A percentile compares a stretch with the other conserved stretches of the same genome.
Conservation (phyloP, 1,284 basidiomycete species). For the Marasmius tenuissimus region DNA sequence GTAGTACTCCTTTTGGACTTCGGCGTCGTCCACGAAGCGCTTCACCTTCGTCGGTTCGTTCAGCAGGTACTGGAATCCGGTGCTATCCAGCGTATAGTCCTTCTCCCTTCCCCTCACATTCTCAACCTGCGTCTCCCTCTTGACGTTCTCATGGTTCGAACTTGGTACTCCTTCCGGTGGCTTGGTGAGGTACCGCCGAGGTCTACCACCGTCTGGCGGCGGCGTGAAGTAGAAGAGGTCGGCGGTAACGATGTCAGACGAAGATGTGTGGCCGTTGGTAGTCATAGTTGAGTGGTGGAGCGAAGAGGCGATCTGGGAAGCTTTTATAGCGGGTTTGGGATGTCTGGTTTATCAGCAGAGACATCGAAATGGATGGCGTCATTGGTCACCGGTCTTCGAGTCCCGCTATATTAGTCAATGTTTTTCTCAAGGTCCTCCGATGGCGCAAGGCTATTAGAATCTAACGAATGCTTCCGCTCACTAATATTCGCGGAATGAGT, state of each 20-base stretch:
- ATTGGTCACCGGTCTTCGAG: no score
- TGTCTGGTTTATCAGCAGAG: no score
- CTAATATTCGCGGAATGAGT: no score
- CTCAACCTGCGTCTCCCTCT: constrained; percentile 35
- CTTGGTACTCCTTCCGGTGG: neutral
- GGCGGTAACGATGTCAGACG: neutral
- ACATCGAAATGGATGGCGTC: no score
- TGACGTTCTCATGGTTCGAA: constrained; percentile 18
- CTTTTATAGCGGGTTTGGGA: no score
- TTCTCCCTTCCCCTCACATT: constrained; percentile 57
- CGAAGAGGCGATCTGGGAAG: no score
- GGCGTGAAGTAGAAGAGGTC: neutral
- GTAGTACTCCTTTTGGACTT: constrained; percentile 55
- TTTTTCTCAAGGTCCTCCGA: no score
- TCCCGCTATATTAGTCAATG: no score
- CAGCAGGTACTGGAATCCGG: constrained; percentile 53
- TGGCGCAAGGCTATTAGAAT: no score
- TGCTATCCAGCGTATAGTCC: constrained; percentile 45
- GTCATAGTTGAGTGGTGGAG: neutral
- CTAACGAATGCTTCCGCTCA: no score
- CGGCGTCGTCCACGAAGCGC: constrained; percentile 44
- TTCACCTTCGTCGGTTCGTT: constrained; percentile 41
- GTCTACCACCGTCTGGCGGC: neutral
- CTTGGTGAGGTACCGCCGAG: neutral
- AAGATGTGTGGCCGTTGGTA: neutral